These are phyloP conservation scores for Solanum hybrid DNA, from an alignment of 305 asterid species.

Conservation along the genomic window DNA sequence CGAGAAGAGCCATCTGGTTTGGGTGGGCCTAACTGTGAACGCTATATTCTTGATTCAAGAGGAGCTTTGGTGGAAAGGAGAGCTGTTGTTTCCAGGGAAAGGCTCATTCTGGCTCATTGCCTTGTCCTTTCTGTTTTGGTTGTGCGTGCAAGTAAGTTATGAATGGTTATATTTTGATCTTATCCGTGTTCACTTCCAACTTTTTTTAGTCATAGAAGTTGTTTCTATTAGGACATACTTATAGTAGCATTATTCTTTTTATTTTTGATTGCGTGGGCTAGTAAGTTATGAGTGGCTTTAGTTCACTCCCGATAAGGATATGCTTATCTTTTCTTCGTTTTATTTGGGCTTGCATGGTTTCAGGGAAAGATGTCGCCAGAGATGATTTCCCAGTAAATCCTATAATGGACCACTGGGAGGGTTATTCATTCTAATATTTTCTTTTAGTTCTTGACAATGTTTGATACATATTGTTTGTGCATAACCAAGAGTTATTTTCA, in stretches of 20 bases:
- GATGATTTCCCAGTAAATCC: neutral
- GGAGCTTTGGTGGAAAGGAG: conserved; percentile 81
- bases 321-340: neutral
- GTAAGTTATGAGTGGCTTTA: neutral
- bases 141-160: conserved; percentile 66
- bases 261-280: neutral
- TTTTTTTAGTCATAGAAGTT: neutral
- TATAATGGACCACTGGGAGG: neutral
- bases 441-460: neutral
- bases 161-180: conserved; percentile 5
- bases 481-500: neutral
- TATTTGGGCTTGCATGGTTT: neutral
- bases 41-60: conserved; percentile 81
- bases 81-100: conserved; percentile 89
- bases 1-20: conserved; percentile 88
- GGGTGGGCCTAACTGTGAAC: conserved; percentile 87
- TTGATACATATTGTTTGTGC: neutral
- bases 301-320: neutral
- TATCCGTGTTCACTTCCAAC: neutral
- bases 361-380: neutral
- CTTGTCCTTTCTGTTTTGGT: conserved; percentile 83
- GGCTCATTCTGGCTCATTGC: conserved; percentile 91
- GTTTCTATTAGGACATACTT: neutral
- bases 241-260: neutral
- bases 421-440: neutral